These are phyloP conservation scores for Cruciata laevipes DNA, from an alignment of 257 asterid genomes.

Conservation along the genomic window DNA sequence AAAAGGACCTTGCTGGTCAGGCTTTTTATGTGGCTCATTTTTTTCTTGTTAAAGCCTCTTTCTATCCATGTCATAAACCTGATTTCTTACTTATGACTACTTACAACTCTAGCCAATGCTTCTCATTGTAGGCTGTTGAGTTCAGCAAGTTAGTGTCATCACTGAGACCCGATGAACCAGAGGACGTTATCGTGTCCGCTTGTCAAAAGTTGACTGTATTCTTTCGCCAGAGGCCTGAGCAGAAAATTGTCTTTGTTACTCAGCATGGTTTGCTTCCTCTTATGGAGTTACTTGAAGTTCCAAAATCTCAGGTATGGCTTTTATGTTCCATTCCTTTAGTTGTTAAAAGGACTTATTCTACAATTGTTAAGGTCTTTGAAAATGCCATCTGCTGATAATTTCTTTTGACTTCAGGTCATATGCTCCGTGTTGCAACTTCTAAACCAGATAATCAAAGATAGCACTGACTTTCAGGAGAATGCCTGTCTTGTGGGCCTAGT, in stretches of 20 bases:
- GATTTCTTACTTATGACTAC: background rate
- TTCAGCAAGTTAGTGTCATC: slow-evolving; percentile 81
- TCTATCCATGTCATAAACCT: background rate
- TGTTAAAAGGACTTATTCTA: background rate
- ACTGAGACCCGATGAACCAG: slow-evolving; percentile 90
- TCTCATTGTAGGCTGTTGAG: slow-evolving; percentile 71
- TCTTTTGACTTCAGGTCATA: slow-evolving; percentile 45
- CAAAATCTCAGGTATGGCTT: slow-evolving; percentile 67
- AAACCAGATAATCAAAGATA: slow-evolving; percentile 84
- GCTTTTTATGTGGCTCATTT: background rate
- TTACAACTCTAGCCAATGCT: background rate
- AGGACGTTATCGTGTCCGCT: slow-evolving; percentile 76
- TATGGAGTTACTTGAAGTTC: slow-evolving; percentile 92
- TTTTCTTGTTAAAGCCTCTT: background rate
- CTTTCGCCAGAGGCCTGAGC: slow-evolving; percentile 87
- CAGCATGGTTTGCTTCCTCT: slow-evolving; percentile 96
- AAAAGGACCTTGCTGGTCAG: background rate
- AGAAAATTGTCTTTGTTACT: slow-evolving; percentile 79
- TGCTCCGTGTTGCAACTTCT: slow-evolving; percentile 91
- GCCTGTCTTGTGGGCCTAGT: slow-evolving; percentile 98
- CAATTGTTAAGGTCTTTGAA: background rate
- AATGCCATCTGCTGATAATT: slow-evolving; percentile 2
- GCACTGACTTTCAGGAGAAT: slow-evolving; percentile 86
- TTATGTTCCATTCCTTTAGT: slow-evolving; percentile 18
- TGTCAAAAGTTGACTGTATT: slow-evolving; percentile 84